These are phyloP conservation scores for Diversispora eburnea DNA, from an alignment of 192 early-diverging fungal species.

Conservation along the genomic window DNA sequence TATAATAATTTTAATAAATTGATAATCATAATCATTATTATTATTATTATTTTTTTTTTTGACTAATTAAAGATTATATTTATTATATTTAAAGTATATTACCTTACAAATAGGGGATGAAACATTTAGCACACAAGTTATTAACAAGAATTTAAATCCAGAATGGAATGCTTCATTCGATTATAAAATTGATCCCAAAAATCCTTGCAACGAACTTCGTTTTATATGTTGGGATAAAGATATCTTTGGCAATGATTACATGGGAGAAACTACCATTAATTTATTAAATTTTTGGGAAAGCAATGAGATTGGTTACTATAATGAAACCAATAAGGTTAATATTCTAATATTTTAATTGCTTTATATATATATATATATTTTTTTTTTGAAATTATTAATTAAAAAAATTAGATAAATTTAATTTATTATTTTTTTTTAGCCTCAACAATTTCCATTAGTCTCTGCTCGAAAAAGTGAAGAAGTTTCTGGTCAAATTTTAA, in stretches of 20 bases:
- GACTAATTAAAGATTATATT: not conserved
- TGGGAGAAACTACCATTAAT: conserved; percentile 59
- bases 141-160: conserved; percentile 62
- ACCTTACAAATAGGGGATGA: conserved; percentile 54
- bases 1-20: no score
- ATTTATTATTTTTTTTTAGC: conserved; percentile 27
- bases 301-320: conserved; percentile 44
- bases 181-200: conserved; percentile 42
- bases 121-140: conserved; percentile 53
- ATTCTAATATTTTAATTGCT: conserved; percentile 13
- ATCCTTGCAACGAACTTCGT: conserved; percentile 37
- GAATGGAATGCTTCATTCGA: conserved; percentile 61
- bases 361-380: not conserved
- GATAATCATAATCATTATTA: no score
- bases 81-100: conserved; percentile 37
- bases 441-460: conserved; percentile 40
- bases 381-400: conserved; percentile 5
- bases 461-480: conserved; percentile 5
- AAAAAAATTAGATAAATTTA: not conserved
- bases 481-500: conserved; percentile 23
- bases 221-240: conserved; percentile 73
- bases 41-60: no score
- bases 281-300: conserved; percentile 52
- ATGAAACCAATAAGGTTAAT: conserved; percentile 47
- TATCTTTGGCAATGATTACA: conserved; percentile 57